Base-by-base conservation (phyloP, 257 asterid genomes). In the Salvia splendens region DNA sequence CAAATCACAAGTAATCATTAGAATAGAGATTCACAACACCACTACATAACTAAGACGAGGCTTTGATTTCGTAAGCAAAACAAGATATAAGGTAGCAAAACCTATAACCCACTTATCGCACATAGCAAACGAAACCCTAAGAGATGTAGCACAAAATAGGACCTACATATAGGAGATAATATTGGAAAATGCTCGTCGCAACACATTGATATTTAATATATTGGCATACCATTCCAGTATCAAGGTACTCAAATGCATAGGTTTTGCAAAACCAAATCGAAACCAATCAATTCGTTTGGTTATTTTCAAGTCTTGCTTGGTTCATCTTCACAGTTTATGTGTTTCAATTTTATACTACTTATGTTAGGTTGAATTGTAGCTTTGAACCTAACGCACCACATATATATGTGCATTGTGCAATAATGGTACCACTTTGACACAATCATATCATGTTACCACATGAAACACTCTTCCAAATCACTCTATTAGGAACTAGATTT, bases 1-100 rank as follows among this genome's bases (percentile, higher is more conserved):
- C 49, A 79, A 79, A 76, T 9, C 65, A 75, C 54, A 63, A 67
- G 57, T 6, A 43, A 56, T 40, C 41, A 58, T 75, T 61, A 73
- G 70, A 64, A 65, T 69, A 73, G 42, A 17, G 65, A 11, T 46
- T 69, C 16, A 70, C 28, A 45, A 14, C 41, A 69, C 14, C 36
- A 49, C 32, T 4, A 42, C 42, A 75, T 28, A 38, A 70, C 16
- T 54, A 17, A 40, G 48, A 56, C 1, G 20, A 1, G 20, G 20
- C 20, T 17, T 17, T 17, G 20, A 17, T 17, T 17, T 17, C 20
- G 0, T 17, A 17, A 58, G 7, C 3, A 51, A 51, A 32, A 3
- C 17, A 6, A 51, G 0, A 51, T 51, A 51, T 50, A 8, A 17
- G 20, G 20, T 33, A 0, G 36, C 36, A 5, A 50, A 15, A 50